Evolutionary conservation across 2,329 filamentous ascomycete species (phyloP).

Genomic region (Penicillium sumatraense): DNA sequence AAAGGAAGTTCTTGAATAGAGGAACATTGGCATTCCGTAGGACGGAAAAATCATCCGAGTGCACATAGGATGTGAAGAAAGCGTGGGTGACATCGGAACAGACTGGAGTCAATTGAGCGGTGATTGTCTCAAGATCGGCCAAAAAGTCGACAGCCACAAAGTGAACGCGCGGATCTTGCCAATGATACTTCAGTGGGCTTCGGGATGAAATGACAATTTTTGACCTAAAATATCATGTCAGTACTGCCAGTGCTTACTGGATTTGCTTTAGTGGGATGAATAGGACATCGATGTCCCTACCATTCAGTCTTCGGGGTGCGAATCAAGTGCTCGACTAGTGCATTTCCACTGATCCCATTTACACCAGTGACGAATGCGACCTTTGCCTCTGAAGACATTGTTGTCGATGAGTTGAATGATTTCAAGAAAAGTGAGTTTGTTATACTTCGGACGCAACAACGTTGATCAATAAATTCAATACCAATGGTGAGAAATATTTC

Average conservation of each 20-base stretch:
- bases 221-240: too few species aligned
- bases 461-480: too few species aligned
- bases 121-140: slow-evolving; percentile 20
- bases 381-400: too few species aligned
- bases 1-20: slow-evolving; percentile 40
- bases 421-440: too few species aligned
- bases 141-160: slow-evolving; percentile 40
- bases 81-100: slow-evolving; percentile 39
- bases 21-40: slow-evolving; percentile 32
- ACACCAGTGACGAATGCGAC: slow-evolving; percentile 40
- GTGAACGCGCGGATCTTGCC: slow-evolving; percentile 33
- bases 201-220: slow-evolving; percentile 38
- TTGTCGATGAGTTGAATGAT: too few species aligned
- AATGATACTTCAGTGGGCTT: slow-evolving; percentile 23
- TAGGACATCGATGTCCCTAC: slow-evolving; percentile 2
- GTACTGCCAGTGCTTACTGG: too few species aligned
- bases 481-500: too few species aligned
- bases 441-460: too few species aligned
- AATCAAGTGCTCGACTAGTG: slow-evolving; percentile 41
- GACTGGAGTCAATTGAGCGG: slow-evolving; percentile 14
- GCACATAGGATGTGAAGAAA: slow-evolving; percentile 41
- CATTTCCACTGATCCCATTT: slow-evolving; percentile 41
- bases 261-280: not conserved
- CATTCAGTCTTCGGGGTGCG: slow-evolving; percentile 29
- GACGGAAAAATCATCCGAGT: slow-evolving; percentile 34